Base-by-base conservation (phyloP, 129 eudicot species). In the Tagetes patula region DNA sequence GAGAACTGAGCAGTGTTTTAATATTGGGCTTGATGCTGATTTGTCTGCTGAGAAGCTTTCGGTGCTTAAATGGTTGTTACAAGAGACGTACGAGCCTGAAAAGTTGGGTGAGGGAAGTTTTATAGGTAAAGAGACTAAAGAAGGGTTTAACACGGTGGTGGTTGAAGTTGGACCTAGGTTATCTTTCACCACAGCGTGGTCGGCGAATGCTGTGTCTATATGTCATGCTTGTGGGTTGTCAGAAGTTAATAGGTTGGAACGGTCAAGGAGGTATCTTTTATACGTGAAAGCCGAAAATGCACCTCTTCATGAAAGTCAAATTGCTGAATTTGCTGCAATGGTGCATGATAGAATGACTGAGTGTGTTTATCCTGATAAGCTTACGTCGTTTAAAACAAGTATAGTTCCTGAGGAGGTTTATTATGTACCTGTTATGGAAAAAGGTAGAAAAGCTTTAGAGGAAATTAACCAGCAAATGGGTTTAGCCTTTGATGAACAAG, bases 341-440 rank as follows among this genome's bases (percentile, higher is more conserved):
- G 98, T 93, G 74, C 93, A 87, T 59, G 98, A 93, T 77, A 67
- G 96, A 9, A 93, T 93, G 98, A 93, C 98, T 0, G 96, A 93
- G 70, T 93, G 96, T 77, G 84, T 90, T 32, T 93, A 90, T 60
- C 77, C 64, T 32, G 60, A 75, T 50, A 90, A 80, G 63, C 89
- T 93, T 6, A 78, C 81, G 48, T 87, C 96, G 3, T 93, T 90
- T 67, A 85, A 84, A 62, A 93, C 92, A 1, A 84, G 67, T 68
- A 64, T 87, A 32, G 85, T 86, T 45, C 98, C 96, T 0, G 98
- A 90, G 56, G 92, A 87, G 71, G 96, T 93, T 54, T 82, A 81
- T 20, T 70, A 62, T 63, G 79, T 93, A 50, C 96, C 92, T 2
- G 96, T 93, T 33, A 86, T 93, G 96, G 96, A 90, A 79, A 84